Evolutionary conservation across 371 early-diverging fungal genomes (phyloP).

Genomic region (Chytridiales sp.): DNA sequence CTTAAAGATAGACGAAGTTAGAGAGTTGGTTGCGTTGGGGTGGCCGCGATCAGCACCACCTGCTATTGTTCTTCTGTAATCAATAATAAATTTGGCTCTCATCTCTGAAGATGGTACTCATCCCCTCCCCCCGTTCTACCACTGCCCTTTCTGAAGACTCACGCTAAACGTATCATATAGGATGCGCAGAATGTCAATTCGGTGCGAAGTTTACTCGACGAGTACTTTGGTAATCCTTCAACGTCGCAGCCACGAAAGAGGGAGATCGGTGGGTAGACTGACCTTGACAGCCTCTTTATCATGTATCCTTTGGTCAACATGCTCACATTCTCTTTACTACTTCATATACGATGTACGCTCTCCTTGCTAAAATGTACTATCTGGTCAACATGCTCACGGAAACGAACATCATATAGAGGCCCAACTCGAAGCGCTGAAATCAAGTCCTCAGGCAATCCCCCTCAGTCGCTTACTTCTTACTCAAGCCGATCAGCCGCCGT

Average conservation of each 20-base stretch:
- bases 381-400: too few species aligned
- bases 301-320: too few species aligned
- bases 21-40: too few species aligned
- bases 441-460: slow-evolving; percentile 1
- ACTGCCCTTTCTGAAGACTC: not conserved
- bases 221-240: slow-evolving; percentile 7
- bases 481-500: slow-evolving; percentile 1
- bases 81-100: too few species aligned
- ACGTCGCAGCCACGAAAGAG: slow-evolving; percentile 6
- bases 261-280: slow-evolving; percentile 7
- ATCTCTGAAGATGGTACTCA: not conserved
- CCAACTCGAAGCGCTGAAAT: not conserved
- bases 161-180: not conserved
- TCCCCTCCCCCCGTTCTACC: not conserved
- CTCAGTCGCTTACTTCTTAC: not conserved
- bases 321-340: too few species aligned
- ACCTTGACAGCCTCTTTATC: too few species aligned
- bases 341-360: too few species aligned
- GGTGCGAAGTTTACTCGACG: not conserved
- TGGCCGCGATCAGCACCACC: too few species aligned
- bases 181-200: slow-evolving; percentile 3
- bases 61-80: too few species aligned
- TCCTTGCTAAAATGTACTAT: too few species aligned
- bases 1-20: too few species aligned
- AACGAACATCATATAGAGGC: not conserved